These are phyloP conservation scores for Lophium mytilinum DNA, from an alignment of 495 filamentous ascomycete species.

Conservation along the genomic window DNA sequence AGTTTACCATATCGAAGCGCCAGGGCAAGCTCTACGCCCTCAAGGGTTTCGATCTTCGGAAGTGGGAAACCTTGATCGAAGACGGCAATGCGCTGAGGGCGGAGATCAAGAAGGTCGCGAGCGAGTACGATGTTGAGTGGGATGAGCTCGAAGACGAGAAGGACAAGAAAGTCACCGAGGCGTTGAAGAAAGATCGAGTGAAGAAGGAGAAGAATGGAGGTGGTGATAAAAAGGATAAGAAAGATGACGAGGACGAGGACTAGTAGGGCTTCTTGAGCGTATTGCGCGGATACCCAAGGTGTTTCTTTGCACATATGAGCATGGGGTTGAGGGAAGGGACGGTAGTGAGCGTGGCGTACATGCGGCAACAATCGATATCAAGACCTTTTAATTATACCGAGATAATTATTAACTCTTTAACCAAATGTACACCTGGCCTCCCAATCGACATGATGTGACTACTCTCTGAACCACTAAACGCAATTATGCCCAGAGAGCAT, in stretches of 20 bases:
- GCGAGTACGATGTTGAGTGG: constrained; percentile 93
- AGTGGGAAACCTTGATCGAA: constrained; percentile 73
- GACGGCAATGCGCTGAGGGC: constrained; percentile 69
- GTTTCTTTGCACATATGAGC: too few relatives aligned
- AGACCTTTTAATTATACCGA: too few relatives aligned
- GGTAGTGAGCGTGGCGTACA: too few relatives aligned
- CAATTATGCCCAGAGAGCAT: too few relatives aligned
- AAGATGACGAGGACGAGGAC: constrained; percentile 36
- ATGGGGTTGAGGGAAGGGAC: too few relatives aligned
- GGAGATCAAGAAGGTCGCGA: constrained; percentile 75
- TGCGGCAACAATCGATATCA: too few relatives aligned
- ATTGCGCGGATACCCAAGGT: too few relatives aligned
- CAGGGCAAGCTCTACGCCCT: constrained; percentile 69
- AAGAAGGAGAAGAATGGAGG: constrained; percentile 36
- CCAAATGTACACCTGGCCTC: too few relatives aligned
- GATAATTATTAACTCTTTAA: too few relatives aligned
- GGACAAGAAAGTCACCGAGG: constrained; percentile 63
- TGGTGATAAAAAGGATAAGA: constrained; percentile 40
- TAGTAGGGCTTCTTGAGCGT: too few relatives aligned
- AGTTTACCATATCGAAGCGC: constrained; percentile 70
- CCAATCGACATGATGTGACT: too few relatives aligned
- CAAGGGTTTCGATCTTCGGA: constrained; percentile 63
- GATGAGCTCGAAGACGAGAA: constrained; percentile 72
- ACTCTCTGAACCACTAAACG: too few relatives aligned
- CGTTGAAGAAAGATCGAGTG: constrained; percentile 53